Conservation (phyloP, 108 stramenopile genomes). For the Skeletonema marinoi region DNA sequence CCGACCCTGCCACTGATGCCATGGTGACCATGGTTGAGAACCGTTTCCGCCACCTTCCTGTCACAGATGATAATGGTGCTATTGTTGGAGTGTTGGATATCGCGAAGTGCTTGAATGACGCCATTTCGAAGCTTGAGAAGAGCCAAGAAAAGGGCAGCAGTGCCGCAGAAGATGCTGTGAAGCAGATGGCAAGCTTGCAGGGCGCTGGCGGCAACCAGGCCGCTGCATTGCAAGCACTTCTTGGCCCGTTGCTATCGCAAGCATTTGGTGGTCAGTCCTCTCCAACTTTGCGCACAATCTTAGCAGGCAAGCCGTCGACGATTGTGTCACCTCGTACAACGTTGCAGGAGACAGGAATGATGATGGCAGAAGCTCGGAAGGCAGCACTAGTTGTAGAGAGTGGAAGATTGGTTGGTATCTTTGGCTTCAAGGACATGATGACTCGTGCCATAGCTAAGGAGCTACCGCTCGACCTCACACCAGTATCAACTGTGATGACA, state of each 20-base stretch:
- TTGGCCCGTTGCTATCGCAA: conserved; percentile 72
- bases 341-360: conserved; percentile 68
- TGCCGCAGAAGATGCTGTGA: conserved; percentile 68
- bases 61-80: conserved; percentile 77
- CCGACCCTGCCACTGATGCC: conserved; percentile 87
- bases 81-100: conserved; percentile 93
- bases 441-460: conserved; percentile 87
- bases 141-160: conserved; percentile 52
- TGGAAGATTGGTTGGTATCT: conserved; percentile 84
- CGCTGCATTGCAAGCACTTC: conserved; percentile 65
- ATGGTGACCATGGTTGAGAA: conserved; percentile 93
- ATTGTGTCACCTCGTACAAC: conserved; percentile 71
- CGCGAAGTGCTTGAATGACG: conserved; percentile 95
- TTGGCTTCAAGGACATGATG: conserved; percentile 96
- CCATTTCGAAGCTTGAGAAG: conserved; percentile 89
- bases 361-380: conserved; percentile 88
- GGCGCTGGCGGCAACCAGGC: conserved; percentile 68
- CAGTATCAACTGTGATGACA: conserved; percentile 87
- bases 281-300: conserved; percentile 73
- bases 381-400: conserved; percentile 84
- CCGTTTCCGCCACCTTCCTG: conserved; percentile 92
- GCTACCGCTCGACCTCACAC: conserved; percentile 68
- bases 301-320: conserved; percentile 73
- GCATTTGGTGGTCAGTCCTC: conserved; percentile 72
- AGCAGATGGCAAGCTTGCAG: conserved; percentile 56